Evolutionary conservation across 345 rosid genomes (phyloP), one percentile per base, ranked within the genome.

Genomic region (Ailanthus altissimus): DNA sequence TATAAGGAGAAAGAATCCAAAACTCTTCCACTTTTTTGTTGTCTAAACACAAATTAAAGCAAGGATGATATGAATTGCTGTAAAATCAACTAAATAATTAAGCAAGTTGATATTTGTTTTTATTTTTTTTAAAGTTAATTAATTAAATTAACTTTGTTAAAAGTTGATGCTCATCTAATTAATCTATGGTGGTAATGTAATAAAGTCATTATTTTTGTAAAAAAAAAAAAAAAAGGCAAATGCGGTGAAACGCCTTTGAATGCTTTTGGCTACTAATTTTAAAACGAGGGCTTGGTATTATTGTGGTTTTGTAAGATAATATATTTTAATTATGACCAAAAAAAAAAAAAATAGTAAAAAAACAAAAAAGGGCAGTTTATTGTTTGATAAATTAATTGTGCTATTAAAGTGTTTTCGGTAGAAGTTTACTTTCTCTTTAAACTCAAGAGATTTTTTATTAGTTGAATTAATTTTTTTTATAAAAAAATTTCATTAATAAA

Each of bases 1-100:
- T 49, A 61, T n/a, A 20, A 49, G 49, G 65, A n/a, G 51, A 28
- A 74, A 50, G 62, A 65, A 63, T 50, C 61, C 23, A 21, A 75
- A 38, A 63, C 70, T 8, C 63, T 28, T 12, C 36, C 11, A 36
- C 47, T 28, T 63, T 50, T 15, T 50, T 8, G 36, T 5, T 38
- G 32, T 64, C 21, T 36, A 23, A 8, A n/a, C 70, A 23, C 18
- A 0, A 20, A 32, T 32, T 32, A 50, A 73, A 20, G 45, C 26
- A 59, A 23, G 18, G 57, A 26, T 11, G 38, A 32, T 32, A 32
- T 32, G 16, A 32, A 40, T 38, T 12, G 61, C 32, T 54, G 66
- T 23, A 38, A 56, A 56, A 56, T 56, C 51, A 54, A 43, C 64
- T 58, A 18, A 58, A 72, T 58, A 1, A 59, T 18, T n/a, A 26